Percentiles rank a stretch among this genome's conserved stretches.
phyloP scores from a whole-genome alignment of 805 yeast genomes.

The Ogataea ganodermae region DNA sequence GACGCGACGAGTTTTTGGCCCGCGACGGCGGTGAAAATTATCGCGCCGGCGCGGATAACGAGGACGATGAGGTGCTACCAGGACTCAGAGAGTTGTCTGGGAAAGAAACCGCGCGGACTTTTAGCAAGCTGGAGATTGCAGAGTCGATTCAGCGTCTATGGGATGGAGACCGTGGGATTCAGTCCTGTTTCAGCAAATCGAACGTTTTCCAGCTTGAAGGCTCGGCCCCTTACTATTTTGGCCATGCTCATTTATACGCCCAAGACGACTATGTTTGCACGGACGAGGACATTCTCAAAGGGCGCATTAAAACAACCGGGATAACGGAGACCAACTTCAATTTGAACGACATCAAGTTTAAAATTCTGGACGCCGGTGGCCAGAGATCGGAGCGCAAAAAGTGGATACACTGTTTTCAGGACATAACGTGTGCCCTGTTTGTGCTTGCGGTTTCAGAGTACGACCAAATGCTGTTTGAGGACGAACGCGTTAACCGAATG shows the following conservation, averaged over 20 bases:
- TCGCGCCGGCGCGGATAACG: slow-evolving; percentile 18
- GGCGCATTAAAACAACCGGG: slow-evolving; percentile 94
- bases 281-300: slow-evolving; percentile 83
- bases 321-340: slow-evolving; percentile 83
- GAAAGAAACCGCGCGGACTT: slow-evolving; percentile 8
- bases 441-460: slow-evolving; percentile 90
- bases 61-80: slow-evolving; percentile 15
- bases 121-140: slow-evolving; percentile 58
- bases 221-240: slow-evolving; percentile 79
- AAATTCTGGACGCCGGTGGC: slow-evolving; percentile 94
- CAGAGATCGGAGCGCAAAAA: slow-evolving; percentile 88
- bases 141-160: slow-evolving; percentile 69
- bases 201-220: slow-evolving; percentile 86
- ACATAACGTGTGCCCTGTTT: slow-evolving; percentile 82
- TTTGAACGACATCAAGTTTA: slow-evolving; percentile 63
- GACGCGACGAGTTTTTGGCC: not conserved
- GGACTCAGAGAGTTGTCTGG: slow-evolving; percentile 19
- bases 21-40: slow-evolving; percentile 4
- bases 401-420: slow-evolving; percentile 95
- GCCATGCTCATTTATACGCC: slow-evolving; percentile 65
- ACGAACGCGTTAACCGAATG: slow-evolving; percentile 85
- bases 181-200: slow-evolving; percentile 55
- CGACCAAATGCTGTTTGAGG: slow-evolving; percentile 90
- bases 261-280: slow-evolving; percentile 65
- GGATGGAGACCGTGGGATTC: slow-evolving; percentile 68